Percentiles rank a stretch among this genome's conserved stretches.
These are phyloP conservation scores for Thermothelomyces thermophilus DNA, from an alignment of 2,329 filamentous ascomycete genomes.

Conservation along the genomic window DNA sequence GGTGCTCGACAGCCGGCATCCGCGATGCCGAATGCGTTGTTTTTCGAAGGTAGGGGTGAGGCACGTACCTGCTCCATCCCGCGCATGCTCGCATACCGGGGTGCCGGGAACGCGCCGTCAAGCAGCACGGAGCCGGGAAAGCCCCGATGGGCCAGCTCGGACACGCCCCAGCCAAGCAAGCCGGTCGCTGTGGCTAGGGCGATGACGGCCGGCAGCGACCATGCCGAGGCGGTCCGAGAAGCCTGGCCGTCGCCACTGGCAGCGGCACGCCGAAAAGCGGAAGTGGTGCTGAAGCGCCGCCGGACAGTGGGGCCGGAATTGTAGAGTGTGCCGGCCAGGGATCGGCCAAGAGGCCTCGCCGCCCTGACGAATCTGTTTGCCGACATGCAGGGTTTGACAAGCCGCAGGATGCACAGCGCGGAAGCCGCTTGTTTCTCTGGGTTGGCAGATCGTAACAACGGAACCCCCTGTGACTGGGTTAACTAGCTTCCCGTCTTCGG, in stretches of 20 bases:
- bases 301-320: slow-evolving; percentile 14
- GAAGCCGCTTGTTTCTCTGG: background rate
- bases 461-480: slow-evolving; percentile 6
- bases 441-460: slow-evolving; percentile 11
- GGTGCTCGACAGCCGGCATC: no score
- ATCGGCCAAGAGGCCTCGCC: slow-evolving; percentile 27
- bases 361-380: slow-evolving; percentile 26
- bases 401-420: slow-evolving; percentile 12
- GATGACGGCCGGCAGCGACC: slow-evolving; percentile 32
- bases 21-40: background rate
- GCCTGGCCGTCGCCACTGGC: slow-evolving; percentile 10
- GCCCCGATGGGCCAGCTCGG: slow-evolving; percentile 26
- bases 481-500: background rate
- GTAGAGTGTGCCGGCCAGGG: slow-evolving; percentile 14
- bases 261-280: slow-evolving; percentile 16
- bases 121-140: slow-evolving; percentile 26
- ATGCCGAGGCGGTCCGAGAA: slow-evolving; percentile 22
- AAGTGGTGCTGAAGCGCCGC: slow-evolving; percentile 23
- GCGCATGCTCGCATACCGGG: slow-evolving; percentile 36
- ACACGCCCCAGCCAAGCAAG: slow-evolving; percentile 37
- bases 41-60: background rate
- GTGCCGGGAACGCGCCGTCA: slow-evolving; percentile 24
- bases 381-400: slow-evolving; percentile 27
- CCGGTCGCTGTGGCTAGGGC: slow-evolving; percentile 36
- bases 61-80: slow-evolving; percentile 38